A percentile compares a stretch with the other conserved stretches of the same genome.
phyloP scores from a whole-genome alignment of 2,329 filamentous ascomycete species.

The Onygenales sp. region DNA sequence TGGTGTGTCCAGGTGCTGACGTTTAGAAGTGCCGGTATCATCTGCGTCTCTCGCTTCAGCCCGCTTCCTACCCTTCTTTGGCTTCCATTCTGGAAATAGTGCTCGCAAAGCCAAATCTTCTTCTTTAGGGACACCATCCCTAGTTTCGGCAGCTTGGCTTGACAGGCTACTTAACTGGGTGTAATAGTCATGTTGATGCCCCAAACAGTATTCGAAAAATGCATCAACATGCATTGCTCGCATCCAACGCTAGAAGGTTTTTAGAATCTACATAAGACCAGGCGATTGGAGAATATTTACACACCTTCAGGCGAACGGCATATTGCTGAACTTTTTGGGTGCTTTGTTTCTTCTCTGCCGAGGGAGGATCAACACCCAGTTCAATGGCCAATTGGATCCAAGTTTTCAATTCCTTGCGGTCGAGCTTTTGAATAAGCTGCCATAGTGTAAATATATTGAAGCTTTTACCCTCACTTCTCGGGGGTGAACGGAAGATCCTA shows the following conservation, averaged over 20 bases:
- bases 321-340: conserved; percentile 93
- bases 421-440: conserved; percentile 67
- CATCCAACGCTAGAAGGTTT: conserved; percentile 70
- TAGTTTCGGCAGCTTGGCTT: conserved; percentile 53
- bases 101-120: conserved; percentile 83
- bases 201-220: conserved; percentile 83
- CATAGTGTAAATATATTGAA: conserved; percentile 73
- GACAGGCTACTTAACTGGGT: conserved; percentile 59
- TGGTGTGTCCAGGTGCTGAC: conserved; percentile 52
- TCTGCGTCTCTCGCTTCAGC: conserved; percentile 53
- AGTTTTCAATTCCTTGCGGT: conserved; percentile 77
- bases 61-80: conserved; percentile 53
- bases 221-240: conserved; percentile 91
- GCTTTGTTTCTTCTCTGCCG: conserved; percentile 73
- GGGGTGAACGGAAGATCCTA: conserved; percentile 68
- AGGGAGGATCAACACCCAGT: conserved; percentile 79
- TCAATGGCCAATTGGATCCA: conserved; percentile 83
- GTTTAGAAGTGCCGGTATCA: conserved; percentile 46
- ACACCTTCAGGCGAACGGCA: conserved; percentile 79
- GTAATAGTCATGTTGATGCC: conserved; percentile 71
- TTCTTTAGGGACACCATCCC: conserved; percentile 75
- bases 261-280: neutral
- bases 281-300: conserved; percentile 9
- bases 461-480: conserved; percentile 77
- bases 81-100: conserved; percentile 64